Percentiles rank a stretch among this genome's conserved stretches.
phyloP scores from a whole-genome alignment of 169 alveolate species.

The Eimeria brunetti region DNA sequence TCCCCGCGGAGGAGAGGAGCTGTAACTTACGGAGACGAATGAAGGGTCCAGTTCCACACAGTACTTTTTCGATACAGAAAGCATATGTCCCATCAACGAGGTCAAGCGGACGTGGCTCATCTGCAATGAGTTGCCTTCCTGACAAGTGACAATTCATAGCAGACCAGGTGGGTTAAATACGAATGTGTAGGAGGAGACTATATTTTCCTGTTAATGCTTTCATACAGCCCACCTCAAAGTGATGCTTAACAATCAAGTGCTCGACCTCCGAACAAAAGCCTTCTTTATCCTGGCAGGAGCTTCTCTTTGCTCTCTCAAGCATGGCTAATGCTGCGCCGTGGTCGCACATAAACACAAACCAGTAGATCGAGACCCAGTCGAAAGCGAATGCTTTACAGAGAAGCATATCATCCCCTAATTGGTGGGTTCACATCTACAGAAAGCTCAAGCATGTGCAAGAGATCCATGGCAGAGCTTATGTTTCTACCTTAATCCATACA shows the following conservation, averaged over 20 bases:
- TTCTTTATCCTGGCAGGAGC: constrained; percentile 65
- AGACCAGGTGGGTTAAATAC: neutral
- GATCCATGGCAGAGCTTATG: neutral
- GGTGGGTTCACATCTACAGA: neutral
- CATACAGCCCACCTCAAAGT: constrained; percentile 47
- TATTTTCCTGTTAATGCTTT: neutral
- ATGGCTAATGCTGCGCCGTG: constrained; percentile 48
- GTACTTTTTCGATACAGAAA: constrained; percentile 45
- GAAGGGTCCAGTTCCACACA: constrained; percentile 67
- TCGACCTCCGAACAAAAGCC: constrained; percentile 66
- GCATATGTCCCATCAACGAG: constrained; percentile 69
- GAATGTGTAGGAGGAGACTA: neutral
- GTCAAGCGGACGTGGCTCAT: constrained; percentile 63
- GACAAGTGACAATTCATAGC: neutral
- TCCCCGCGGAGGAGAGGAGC: neutral
- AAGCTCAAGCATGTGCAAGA: neutral
- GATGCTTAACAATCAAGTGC: constrained; percentile 19
- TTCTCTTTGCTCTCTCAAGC: constrained; percentile 51
- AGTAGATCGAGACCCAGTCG: neutral
- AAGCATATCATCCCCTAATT: neutral
- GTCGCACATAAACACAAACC: constrained; percentile 15
- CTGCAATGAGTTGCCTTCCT: constrained; percentile 75
- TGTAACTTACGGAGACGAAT: constrained; percentile 22
- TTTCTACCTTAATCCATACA: neutral
- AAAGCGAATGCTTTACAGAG: neutral